Evolutionary conservation across 2,329 filamentous ascomycete genomes (phyloP).

Genomic region (Fusarium chaquense): DNA sequence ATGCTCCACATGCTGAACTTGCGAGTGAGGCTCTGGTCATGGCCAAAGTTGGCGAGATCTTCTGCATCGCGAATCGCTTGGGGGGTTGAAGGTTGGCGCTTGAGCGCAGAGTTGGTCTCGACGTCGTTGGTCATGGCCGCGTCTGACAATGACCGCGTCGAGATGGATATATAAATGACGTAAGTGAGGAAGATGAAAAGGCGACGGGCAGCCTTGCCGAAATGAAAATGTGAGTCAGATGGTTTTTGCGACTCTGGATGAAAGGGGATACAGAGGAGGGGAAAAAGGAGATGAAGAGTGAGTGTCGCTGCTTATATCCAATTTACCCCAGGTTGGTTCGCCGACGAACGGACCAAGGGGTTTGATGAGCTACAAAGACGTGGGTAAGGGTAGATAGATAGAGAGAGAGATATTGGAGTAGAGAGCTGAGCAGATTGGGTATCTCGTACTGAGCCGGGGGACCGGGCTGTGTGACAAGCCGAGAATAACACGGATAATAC

Average conservation of each 20-base stretch:
- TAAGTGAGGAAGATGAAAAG: slow-evolving; percentile 5
- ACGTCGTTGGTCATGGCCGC: slow-evolving; percentile 46
- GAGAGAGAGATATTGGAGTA: background rate
- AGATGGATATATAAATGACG: slow-evolving; percentile 23
- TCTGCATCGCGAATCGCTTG: slow-evolving; percentile 53
- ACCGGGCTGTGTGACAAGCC: slow-evolving; percentile 22
- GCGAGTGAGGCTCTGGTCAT: slow-evolving; percentile 55
- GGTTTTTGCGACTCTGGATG: background rate
- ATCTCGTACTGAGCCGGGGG: slow-evolving; percentile 5
- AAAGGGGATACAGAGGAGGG: background rate
- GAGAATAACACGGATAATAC: slow-evolving; percentile 22
- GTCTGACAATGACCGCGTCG: slow-evolving; percentile 42
- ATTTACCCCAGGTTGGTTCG: background rate
- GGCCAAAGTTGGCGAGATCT: slow-evolving; percentile 57
- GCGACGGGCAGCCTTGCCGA: slow-evolving; percentile 41
- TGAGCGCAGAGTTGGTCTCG: slow-evolving; percentile 44
- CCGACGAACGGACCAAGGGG: slow-evolving; percentile 28
- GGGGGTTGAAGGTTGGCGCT: slow-evolving; percentile 39
- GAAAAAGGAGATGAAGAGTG: background rate
- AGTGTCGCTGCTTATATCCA: slow-evolving; percentile 34
- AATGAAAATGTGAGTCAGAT: background rate
- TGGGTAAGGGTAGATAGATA: background rate
- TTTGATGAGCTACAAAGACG: slow-evolving; percentile 5
- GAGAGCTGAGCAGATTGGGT: slow-evolving; percentile 3
- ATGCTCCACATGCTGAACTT: slow-evolving; percentile 68